phyloP scores from a whole-genome alignment of 768 basidiomycete species.

The Lactarius hengduanensis region DNA sequence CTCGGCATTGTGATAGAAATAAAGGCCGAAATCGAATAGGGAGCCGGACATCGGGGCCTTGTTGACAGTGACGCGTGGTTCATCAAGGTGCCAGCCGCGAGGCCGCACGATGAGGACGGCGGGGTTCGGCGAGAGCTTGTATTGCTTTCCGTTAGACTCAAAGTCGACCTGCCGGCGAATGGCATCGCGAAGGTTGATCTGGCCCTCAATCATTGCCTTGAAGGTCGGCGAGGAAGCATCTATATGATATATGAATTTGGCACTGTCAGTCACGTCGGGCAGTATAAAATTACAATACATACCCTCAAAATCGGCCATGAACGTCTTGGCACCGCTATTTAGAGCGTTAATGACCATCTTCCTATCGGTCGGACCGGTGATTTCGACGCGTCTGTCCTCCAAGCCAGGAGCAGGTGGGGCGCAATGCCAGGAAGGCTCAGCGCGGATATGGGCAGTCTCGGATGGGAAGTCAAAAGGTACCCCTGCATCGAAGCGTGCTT shows the following conservation, averaged over 20 bases:
- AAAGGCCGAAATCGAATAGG: slow-evolving; percentile 95
- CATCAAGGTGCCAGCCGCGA: slow-evolving; percentile 98
- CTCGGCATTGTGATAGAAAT: slow-evolving; percentile 95
- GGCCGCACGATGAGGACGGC: slow-evolving; percentile 92
- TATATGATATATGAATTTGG: slow-evolving; percentile 40
- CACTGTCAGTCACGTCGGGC: slow-evolving; percentile 24
- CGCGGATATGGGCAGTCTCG: slow-evolving; percentile 88
- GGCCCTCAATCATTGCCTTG: slow-evolving; percentile 87
- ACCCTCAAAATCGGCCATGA: slow-evolving; percentile 99
- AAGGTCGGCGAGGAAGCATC: slow-evolving; percentile 96
- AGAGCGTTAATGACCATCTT: slow-evolving; percentile 99
- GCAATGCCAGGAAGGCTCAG: slow-evolving; percentile 89
- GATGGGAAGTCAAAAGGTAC: slow-evolving; percentile 78
- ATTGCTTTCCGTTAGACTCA: slow-evolving; percentile 80
- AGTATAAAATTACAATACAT: slow-evolving; percentile 28
- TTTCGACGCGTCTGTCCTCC: slow-evolving; percentile 94
- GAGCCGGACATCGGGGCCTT: slow-evolving; percentile 88
- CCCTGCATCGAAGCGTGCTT: slow-evolving; percentile 77
- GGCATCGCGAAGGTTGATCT: slow-evolving; percentile 93
- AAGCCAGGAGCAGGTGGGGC: slow-evolving; percentile 89
- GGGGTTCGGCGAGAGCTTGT: slow-evolving; percentile 85
- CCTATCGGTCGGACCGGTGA: slow-evolving; percentile 95
- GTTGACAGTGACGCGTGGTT: slow-evolving; percentile 87
- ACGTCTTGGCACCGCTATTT: slow-evolving; percentile 94
- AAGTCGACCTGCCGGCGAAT: slow-evolving; percentile 87